Base-by-base conservation (phyloP, 805 yeast genomes). In the Pichia eremophila region DNA sequence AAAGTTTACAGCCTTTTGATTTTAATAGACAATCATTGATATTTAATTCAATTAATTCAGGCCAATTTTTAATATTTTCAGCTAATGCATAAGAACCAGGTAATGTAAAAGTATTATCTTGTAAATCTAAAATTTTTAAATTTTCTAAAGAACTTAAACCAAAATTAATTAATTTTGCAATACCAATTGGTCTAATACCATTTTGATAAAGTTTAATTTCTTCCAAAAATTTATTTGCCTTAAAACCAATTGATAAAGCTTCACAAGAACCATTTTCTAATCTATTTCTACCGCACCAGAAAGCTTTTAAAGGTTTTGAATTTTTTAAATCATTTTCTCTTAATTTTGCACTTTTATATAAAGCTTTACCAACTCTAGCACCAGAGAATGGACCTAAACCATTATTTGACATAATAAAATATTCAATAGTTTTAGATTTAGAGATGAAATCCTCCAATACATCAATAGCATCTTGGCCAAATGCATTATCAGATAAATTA, bases 361-460 rank as follows among this genome's bases (percentile, higher is more conserved):
- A 75, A 5, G 96, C 86, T 57, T 80, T 79, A 51, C 97, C 99
- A 52, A 93, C 85, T 63, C 95, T 78, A 48, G 91, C 83, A 58
- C 99, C 99, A 0, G 98, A 95, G 63, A 85, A 85, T 27, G 99
- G 99, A 35, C 99, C 99, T 80, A 93, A 83, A 47, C 99, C 99
- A 65, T 93, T 93, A 68, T 93, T 93, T 42, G 96, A 83, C 52
- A 93, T 72, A 55, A 87, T 81, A 64, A 93, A 75, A 63, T 93
- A 96, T 66, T 86, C 84, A 47, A 93, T 69, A 27, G 95, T 80
- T 17, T 78, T 75, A 35, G 91, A 95, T 57, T 82, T 73, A 12
- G 85, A 70, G 49, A 93, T 71, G 58, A 82, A 89, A 28, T 71
- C 73, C 62, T 93, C 96, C 47, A 93, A 74, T 9, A 93, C 95